Evolutionary conservation across 352 stramenopile genomes (phyloP).

Genomic region (Pythium inflatum): DNA sequence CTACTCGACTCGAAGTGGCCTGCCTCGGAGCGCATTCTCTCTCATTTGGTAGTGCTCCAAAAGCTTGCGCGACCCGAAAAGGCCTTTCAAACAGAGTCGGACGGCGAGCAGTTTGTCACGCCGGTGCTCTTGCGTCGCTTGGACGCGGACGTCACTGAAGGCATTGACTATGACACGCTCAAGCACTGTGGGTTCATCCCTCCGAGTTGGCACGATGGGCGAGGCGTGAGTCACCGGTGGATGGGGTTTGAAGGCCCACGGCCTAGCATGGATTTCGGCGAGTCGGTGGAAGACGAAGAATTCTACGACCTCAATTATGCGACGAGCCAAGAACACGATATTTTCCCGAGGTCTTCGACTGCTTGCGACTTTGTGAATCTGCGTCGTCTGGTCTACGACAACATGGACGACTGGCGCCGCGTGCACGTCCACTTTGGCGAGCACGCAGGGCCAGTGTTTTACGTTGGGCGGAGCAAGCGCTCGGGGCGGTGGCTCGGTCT

Average conservation of each 20-base stretch:
- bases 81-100: conserved; percentile 1
- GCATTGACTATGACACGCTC: not conserved
- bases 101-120: conserved; percentile 10
- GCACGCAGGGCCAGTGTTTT: not conserved
- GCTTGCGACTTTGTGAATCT: not conserved
- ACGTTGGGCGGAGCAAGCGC: not conserved
- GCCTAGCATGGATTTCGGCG: not conserved
- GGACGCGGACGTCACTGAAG: not conserved
- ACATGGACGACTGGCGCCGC: conserved; percentile 15
- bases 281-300: not conserved
- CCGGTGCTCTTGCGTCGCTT: conserved; percentile 7
- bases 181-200: conserved; percentile 8
- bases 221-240: conserved; percentile 4
- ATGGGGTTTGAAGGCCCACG: not conserved
- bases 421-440: conserved; percentile 1
- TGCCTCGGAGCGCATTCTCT: conserved; percentile 4
- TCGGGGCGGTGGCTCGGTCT: conserved; percentile 17
- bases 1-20: not conserved
- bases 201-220: not conserved
- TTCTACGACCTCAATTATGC: not conserved
- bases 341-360: conserved; percentile 3
- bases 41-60: conserved; percentile 3
- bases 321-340: not conserved
- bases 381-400: conserved; percentile 14
- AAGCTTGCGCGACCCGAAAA: not conserved